A percentile compares a stretch with the other conserved stretches of the same genome.
These are phyloP conservation scores for Pseudonitzschia multiseries DNA, from an alignment of 108 stramenopile genomes.

Conservation along the genomic window DNA sequence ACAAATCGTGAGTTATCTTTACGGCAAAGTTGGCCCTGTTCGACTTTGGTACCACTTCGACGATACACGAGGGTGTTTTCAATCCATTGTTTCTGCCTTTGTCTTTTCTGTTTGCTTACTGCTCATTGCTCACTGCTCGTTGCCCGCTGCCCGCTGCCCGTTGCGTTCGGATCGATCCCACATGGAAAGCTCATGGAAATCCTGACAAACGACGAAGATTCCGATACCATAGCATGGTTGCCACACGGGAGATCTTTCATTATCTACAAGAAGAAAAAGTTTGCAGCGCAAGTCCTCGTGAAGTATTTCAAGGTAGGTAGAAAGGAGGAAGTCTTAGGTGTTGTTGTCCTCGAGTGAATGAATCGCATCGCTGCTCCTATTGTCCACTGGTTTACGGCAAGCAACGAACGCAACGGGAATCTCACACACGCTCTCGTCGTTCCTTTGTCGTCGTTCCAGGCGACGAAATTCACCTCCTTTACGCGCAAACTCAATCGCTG, in stretches of 20 bases:
- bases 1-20: slow-evolving; percentile 33
- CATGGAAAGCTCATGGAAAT: slow-evolving; percentile 53
- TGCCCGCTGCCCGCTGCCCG: background rate
- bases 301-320: slow-evolving; percentile 39
- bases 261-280: slow-evolving; percentile 55
- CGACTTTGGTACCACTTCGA: too few relatives aligned
- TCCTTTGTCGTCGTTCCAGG: background rate
- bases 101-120: background rate
- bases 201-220: slow-evolving; percentile 40
- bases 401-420: too few relatives aligned
- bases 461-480: slow-evolving; percentile 56
- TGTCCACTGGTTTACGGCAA: too few relatives aligned
- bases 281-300: slow-evolving; percentile 54
- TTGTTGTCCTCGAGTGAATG: too few relatives aligned
- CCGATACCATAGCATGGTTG: slow-evolving; percentile 65
- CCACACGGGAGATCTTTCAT: slow-evolving; percentile 64
- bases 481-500: slow-evolving; percentile 64
- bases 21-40: background rate
- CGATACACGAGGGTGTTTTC: too few relatives aligned
- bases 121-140: background rate
- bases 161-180: background rate
- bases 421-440: too few relatives aligned
- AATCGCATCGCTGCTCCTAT: too few relatives aligned
- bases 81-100: background rate
- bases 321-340: too few relatives aligned